Evolutionary conservation across 179 eudicot genomes (phyloP), one percentile per base, ranked within the genome.

Genomic region (Spinacia oleracea): DNA sequence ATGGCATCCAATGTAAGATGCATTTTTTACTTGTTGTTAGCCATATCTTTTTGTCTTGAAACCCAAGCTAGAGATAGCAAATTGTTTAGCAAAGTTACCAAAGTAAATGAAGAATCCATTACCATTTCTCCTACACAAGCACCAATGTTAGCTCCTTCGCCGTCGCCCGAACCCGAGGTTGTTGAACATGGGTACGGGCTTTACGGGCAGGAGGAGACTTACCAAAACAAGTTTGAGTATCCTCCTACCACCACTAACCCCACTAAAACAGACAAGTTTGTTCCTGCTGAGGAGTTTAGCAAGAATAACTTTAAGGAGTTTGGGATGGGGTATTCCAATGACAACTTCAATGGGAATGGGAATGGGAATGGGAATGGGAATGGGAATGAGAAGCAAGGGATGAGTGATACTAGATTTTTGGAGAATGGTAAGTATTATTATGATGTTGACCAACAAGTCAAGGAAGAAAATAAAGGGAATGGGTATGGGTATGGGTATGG

Each of bases 11-110:
- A 73, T 75, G 80, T 82, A 67, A 77, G 38, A 56, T 74, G 72
- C 56, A 38, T 80, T 56, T 50, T 82, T 27, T 42, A 80, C 74
- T 67, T 85, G 2, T 62, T 85, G 31, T 10, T 82, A 3, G 9
- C 62, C 11, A 48, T 84, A 62, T 75, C 73, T 20, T 29, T 77
- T 18, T 70, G 68, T 38, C 46, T 59, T 9, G 72, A 77, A 46
- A 77, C 56, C 31, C 76, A 85, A 65, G 89, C 88, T 12, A 84
- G 88, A 81, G 87, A 82, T 7, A 84, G 81, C 79, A 78, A 80
- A 70, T 85, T 84, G 85, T 85, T 85, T 43, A 80, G 79, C 75
- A 72, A 79, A 66, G 55, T 63, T 3, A 50, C 55, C 58, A 78
- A 75, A 71, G 31, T 23, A 40, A 29, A 18, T 9, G 32, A 66